Conservation (phyloP, 129 eudicot species). For the Flaveria robusta region DNA sequence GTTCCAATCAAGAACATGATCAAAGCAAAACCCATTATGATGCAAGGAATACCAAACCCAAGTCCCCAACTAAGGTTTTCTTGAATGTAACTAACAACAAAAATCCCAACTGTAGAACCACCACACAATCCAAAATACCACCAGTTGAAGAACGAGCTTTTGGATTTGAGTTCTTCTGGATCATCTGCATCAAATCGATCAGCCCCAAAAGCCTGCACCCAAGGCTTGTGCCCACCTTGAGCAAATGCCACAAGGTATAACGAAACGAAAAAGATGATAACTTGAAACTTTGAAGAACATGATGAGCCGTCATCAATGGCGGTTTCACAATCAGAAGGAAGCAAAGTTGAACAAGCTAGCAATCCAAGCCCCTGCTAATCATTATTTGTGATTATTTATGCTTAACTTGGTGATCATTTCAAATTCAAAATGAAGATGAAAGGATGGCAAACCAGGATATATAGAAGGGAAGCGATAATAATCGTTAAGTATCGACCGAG, state of each 20-base stretch:
- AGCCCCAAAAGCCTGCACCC: conserved; percentile 67
- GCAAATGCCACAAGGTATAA: conserved; percentile 60
- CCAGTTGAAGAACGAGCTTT: conserved; percentile 74
- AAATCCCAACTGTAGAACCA: conserved; percentile 35
- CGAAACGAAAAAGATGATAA: conserved; percentile 46
- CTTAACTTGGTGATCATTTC: too few relatives aligned
- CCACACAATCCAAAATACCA: conserved; percentile 50
- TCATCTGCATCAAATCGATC: conserved; percentile 65
- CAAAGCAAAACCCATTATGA: conserved; percentile 46
- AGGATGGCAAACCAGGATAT: conserved; percentile 42
- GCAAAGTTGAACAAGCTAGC: conserved; percentile 57
- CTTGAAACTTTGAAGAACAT: conserved; percentile 36
- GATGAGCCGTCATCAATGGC: not conserved
- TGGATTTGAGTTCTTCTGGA: conserved; percentile 49
- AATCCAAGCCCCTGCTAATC: conserved; percentile 57
- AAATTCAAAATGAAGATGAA: not conserved
- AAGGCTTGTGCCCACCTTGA: conserved; percentile 61
- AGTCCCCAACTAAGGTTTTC: conserved; percentile 64
- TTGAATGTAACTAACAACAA: conserved; percentile 52
- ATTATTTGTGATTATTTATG: too few relatives aligned
- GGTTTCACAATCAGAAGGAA: conserved; percentile 32
- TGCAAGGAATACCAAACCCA: conserved; percentile 69
- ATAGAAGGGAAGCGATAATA: conserved; percentile 50
- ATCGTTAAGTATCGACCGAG: conserved; percentile 60
- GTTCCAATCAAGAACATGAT: conserved; percentile 50